Evolutionary conservation across 805 yeast species (phyloP).

Genomic region (Myxozyma geophila): DNA sequence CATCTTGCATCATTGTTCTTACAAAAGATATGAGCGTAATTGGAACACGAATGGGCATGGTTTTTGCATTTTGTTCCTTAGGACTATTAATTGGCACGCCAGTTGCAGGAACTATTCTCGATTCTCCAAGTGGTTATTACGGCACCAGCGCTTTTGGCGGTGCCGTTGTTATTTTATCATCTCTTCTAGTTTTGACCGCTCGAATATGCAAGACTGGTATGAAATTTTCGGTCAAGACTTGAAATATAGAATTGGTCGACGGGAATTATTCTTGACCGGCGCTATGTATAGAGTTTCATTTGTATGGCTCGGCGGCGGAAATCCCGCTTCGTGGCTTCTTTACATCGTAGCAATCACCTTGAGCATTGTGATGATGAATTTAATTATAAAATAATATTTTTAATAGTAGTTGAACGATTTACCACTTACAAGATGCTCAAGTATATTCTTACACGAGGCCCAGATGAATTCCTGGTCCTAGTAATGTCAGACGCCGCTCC

Average conservation of each 20-base stretch:
- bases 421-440: too few species aligned
- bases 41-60: slow-evolving; percentile 60
- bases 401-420: too few species aligned
- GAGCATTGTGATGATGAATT: too few species aligned
- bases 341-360: too few species aligned
- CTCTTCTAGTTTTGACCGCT: slow-evolving; percentile 6
- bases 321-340: too few species aligned
- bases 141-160: slow-evolving; percentile 37
- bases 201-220: slow-evolving; percentile 17
- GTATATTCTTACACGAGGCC: too few species aligned
- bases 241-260: not conserved
- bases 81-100: slow-evolving; percentile 47
- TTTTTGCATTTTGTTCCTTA: slow-evolving; percentile 61
- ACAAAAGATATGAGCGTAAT: slow-evolving; percentile 38
- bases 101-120: slow-evolving; percentile 42
- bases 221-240: slow-evolving; percentile 3
- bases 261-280: too few species aligned
- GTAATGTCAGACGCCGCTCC: too few species aligned
- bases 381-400: too few species aligned
- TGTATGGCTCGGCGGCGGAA: too few species aligned
- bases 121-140: slow-evolving; percentile 25
- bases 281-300: too few species aligned
- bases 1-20: slow-evolving; percentile 40
- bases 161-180: not conserved
- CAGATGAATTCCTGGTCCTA: too few species aligned